A percentile compares a stretch with the other conserved stretches of the same genome.
These are phyloP conservation scores for Cymbidium sinense DNA, from an alignment of 106 monocot species.

Conservation along the genomic window DNA sequence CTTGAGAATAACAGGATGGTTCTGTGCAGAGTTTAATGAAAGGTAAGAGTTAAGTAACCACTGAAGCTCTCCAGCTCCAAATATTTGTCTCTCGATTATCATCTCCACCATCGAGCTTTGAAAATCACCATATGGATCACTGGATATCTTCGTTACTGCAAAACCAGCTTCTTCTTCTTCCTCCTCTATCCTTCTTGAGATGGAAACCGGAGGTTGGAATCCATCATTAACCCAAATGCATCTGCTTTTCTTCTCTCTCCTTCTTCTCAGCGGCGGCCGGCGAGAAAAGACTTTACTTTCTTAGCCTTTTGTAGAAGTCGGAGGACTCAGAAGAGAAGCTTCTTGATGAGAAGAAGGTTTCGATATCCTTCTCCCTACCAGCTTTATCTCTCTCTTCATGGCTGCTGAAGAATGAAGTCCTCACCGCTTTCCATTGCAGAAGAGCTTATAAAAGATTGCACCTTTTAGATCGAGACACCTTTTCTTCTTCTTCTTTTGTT, in stretches of 20 bases:
- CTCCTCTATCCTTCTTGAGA: neutral
- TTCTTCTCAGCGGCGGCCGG: neutral
- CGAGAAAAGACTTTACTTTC: neutral
- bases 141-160: conserved; percentile 57
- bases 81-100: conserved; percentile 52
- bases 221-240: neutral
- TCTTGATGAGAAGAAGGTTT: neutral
- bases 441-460: too few species aligned
- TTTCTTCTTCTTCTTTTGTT: neutral
- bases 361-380: too few species aligned
- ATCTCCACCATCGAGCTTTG: conserved; percentile 67
- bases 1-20: conserved; percentile 47
- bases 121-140: conserved; percentile 61
- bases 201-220: conserved; percentile 8
- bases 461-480: neutral
- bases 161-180: conserved; percentile 5
- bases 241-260: neutral
- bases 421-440: too few species aligned
- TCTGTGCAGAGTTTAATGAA: conserved; percentile 35
- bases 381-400: neutral
- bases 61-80: conserved; percentile 34
- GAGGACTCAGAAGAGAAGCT: neutral
- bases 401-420: too few species aligned
- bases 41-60: conserved; percentile 48
- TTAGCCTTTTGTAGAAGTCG: neutral